Evolutionary conservation across 495 filamentous ascomycete genomes (phyloP), one percentile per base, ranked within the genome.

Genomic region (Massariosphaeria phaeospora): DNA sequence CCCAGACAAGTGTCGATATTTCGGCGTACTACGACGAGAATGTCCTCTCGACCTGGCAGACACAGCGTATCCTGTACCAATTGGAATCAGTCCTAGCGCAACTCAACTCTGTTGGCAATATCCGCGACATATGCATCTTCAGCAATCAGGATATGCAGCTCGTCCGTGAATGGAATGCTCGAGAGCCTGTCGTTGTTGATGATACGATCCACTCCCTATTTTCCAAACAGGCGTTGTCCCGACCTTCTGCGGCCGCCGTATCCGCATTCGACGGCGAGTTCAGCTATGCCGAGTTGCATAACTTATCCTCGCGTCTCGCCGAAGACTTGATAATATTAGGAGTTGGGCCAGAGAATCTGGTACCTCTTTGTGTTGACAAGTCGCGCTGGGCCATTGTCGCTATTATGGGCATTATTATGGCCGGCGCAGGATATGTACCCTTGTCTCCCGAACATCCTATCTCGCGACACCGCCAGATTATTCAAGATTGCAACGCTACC

Each of bases 301-400:
- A 51, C 0, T 61, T 67, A 3, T 63, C 74, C 3, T 51, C 60
- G 4, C 45, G 43, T 2, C 57, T 78, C 2, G 72, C 76, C 4
- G 23, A 31, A 7, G 45, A 61, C 11, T 65, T 77, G 5, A 44
- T 66, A 6, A 34, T 48, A 11, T 51, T 66, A 0, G 64, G 70
- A 9, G 56, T 73, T 38, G 53, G 59, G 20, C 66, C 72, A 9
- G 79, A 73, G 20, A 67, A 57, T 15, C 59, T 73, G 13, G 70
- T 82, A 11, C 76, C 76, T 0, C 56, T 84, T 15, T 79, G 73
- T 56, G 73, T 82, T 21, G 75, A 81, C 44, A 83, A 83, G 59
- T 79, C 74, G 15, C 69, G 66, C 41, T 76, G 74, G 75, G 73
- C 75, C 2, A 58, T 76, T 17, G 69, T 81, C 25, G 72, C 76